Conservation (phyloP, 108 stramenopile species). For the Skeletonema grethae region DNA sequence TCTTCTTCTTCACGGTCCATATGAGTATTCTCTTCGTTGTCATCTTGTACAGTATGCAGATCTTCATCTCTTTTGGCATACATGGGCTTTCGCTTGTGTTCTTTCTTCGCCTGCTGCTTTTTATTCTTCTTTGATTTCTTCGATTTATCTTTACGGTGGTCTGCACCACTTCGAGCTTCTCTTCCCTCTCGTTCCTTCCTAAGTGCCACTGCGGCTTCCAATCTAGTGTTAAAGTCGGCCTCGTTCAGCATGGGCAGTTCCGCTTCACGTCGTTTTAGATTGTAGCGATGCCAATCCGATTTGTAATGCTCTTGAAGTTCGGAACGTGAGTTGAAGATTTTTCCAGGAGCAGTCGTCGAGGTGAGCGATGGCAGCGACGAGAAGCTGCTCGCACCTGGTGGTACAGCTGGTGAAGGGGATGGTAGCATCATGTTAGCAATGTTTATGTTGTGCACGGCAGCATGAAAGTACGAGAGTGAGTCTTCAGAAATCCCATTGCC, state of each 20-base stretch:
- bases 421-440: background rate
- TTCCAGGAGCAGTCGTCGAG: conserved; percentile 88
- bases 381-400: conserved; percentile 4
- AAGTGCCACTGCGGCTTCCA: conserved; percentile 82
- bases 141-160: conserved; percentile 63
- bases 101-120: conserved; percentile 33
- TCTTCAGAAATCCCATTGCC: no score
- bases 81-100: conserved; percentile 38
- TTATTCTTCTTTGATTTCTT: conserved; percentile 34
- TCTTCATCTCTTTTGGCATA: conserved; percentile 32
- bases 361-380: conserved; percentile 35
- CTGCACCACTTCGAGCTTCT: conserved; percentile 52
- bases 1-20: conserved; percentile 17
- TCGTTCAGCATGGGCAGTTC: conserved; percentile 74
- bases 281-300: conserved; percentile 97
- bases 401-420: conserved; percentile 4
- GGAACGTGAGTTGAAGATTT: conserved; percentile 66
- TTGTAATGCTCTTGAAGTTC: conserved; percentile 89
- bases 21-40: background rate
- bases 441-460: background rate
- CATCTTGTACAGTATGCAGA: background rate
- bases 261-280: conserved; percentile 92
- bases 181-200: conserved; percentile 64
- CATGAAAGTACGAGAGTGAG: no score
- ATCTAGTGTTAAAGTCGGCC: conserved; percentile 71